Conservation (phyloP, 2,329 filamentous ascomycete genomes). For the Exophiala sp. region DNA sequence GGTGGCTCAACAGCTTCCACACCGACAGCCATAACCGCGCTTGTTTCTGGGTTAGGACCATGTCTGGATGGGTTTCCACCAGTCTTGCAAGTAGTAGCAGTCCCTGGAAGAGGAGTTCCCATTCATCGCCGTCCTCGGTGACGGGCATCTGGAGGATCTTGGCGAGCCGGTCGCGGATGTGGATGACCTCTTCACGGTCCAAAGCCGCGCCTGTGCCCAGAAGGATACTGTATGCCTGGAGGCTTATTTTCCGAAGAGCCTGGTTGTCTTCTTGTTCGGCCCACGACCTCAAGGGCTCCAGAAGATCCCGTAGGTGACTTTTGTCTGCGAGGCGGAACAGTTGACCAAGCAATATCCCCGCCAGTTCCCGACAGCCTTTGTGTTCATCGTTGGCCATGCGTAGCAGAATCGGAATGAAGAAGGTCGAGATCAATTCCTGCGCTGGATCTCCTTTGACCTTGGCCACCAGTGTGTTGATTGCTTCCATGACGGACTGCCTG, state of each 20-base stretch:
- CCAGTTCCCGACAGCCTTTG: slow-evolving; percentile 74
- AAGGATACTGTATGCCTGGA: slow-evolving; percentile 78
- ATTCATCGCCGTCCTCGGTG: slow-evolving; percentile 46
- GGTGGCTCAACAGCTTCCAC: slow-evolving; percentile 63
- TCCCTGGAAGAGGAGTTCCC: slow-evolving; percentile 68
- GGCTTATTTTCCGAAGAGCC: slow-evolving; percentile 63
- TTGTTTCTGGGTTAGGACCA: slow-evolving; percentile 55
- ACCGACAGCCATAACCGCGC: slow-evolving; percentile 66
- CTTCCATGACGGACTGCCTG: slow-evolving; percentile 86
- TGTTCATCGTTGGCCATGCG: slow-evolving; percentile 85
- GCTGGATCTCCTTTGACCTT: slow-evolving; percentile 78
- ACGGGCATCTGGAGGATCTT: slow-evolving; percentile 3
- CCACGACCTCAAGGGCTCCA: slow-evolving; percentile 68
- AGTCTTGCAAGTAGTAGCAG: slow-evolving; percentile 65
- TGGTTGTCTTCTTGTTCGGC: slow-evolving; percentile 66
- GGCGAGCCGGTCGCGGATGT: slow-evolving; percentile 14
- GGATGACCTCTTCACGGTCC: slow-evolving; percentile 44
- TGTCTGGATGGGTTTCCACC: slow-evolving; percentile 58
- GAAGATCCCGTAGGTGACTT: slow-evolving; percentile 64
- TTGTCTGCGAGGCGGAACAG: slow-evolving; percentile 72
- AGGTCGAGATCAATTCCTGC: slow-evolving; percentile 71
- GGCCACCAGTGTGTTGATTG: slow-evolving; percentile 74
- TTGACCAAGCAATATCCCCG: slow-evolving; percentile 70
- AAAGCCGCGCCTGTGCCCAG: slow-evolving; percentile 63
- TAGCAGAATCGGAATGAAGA: slow-evolving; percentile 81